These are phyloP conservation scores for Cladophialophora exuberans DNA, from an alignment of 2,329 filamentous ascomycete species.

Conservation along the genomic window DNA sequence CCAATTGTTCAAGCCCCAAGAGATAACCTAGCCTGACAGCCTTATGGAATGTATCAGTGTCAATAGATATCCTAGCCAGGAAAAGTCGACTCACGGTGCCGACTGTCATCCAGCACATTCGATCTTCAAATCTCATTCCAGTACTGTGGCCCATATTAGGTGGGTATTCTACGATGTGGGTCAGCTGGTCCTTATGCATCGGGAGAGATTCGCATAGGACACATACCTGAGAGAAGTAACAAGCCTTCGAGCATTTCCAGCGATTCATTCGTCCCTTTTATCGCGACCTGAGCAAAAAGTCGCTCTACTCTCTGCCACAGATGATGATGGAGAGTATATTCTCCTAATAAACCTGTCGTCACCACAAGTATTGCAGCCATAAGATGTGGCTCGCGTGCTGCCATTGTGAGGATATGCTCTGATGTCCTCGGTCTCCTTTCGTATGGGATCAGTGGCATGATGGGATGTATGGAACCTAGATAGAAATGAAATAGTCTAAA, in stretches of 20 bases:
- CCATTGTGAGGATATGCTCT: conserved; percentile 18
- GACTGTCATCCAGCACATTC: conserved; percentile 26
- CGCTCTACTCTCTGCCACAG: conserved; percentile 20
- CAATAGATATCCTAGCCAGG: not conserved
- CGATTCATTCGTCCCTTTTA: conserved; percentile 15
- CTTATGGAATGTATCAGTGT: conserved; percentile 7
- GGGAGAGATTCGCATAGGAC: not conserved
- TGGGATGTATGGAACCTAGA: conserved; percentile 14
- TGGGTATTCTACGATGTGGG: conserved; percentile 10
- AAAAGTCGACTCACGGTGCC: conserved; percentile 11
- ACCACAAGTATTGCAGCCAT: conserved; percentile 19
- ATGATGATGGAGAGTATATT: conserved; percentile 15
- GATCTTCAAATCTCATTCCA: conserved; percentile 15
- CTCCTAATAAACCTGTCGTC: conserved; percentile 10
- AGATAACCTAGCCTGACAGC: conserved; percentile 20
- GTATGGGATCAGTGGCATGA: conserved; percentile 20
- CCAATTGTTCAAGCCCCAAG: conserved; percentile 15
- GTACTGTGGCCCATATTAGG: conserved; percentile 20
- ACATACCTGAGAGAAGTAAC: conserved; percentile 18
- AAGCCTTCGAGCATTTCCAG: conserved; percentile 20
- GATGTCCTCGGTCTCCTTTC: conserved; percentile 20
- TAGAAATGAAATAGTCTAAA: conserved; percentile 22
- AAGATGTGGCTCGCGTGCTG: conserved; percentile 14
- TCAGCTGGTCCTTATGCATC: not conserved
- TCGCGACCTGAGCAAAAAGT: conserved; percentile 18